phyloP scores from a whole-genome alignment of 352 stramenopile genomes.

The Phytophthora pluvialis region DNA sequence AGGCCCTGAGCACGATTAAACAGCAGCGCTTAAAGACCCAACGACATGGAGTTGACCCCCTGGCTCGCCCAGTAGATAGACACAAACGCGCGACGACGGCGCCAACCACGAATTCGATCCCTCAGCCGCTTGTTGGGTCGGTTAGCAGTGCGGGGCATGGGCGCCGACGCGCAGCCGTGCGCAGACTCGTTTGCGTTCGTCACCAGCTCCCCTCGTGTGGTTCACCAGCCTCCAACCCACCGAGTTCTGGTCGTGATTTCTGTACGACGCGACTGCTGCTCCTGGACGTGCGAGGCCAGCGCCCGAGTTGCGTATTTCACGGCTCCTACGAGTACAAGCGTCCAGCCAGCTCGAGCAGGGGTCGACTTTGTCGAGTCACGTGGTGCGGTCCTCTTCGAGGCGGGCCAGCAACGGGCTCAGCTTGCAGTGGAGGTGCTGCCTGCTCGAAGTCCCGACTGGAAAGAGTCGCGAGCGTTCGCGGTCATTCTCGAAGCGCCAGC shows the following conservation, averaged over 20 bases:
- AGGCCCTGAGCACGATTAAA: slow-evolving; percentile 13
- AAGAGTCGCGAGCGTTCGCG: slow-evolving; percentile 23
- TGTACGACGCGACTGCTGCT: slow-evolving; percentile 31
- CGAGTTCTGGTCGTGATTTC: slow-evolving; percentile 33
- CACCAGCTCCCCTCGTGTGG: slow-evolving; percentile 18
- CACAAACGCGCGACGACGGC: neutral
- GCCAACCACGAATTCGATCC: too few species aligned
- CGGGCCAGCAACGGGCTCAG: slow-evolving; percentile 24
- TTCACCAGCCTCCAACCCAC: slow-evolving; percentile 22
- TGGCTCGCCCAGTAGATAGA: slow-evolving; percentile 3
- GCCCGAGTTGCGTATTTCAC: slow-evolving; percentile 27
- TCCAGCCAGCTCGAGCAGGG: slow-evolving; percentile 16
- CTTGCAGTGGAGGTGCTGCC: slow-evolving; percentile 39
- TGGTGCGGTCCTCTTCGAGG: slow-evolving; percentile 33
- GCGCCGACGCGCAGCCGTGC: slow-evolving; percentile 13
- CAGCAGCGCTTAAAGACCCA: neutral
- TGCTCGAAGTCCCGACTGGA: slow-evolving; percentile 8
- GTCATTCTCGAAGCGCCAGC: slow-evolving; percentile 19
- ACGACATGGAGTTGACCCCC: neutral
- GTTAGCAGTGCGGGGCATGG: slow-evolving; percentile 14
- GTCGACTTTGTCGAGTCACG: slow-evolving; percentile 36
- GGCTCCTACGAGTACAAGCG: neutral
- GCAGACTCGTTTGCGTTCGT: slow-evolving; percentile 30
- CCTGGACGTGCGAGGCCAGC: slow-evolving; percentile 15
- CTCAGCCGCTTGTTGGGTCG: neutral